Evolutionary conservation across 2,329 filamentous ascomycete species (phyloP).

Genomic region (Biscogniauxia sp.): DNA sequence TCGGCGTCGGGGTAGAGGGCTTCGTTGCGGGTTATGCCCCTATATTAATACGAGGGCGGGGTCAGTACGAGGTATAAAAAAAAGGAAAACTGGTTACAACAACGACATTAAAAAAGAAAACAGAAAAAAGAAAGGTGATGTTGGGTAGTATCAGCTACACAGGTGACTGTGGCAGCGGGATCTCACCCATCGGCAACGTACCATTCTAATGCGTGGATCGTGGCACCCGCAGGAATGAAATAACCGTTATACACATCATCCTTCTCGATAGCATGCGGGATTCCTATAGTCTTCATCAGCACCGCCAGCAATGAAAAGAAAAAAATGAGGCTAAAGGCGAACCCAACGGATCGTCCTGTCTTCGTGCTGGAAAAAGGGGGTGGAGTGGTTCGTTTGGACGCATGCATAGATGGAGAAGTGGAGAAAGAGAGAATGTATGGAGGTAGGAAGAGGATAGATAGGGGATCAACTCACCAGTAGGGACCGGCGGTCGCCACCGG

Average conservation of each 20-base stretch:
- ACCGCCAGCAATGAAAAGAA: no score
- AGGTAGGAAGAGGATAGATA: no score
- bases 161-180: background rate
- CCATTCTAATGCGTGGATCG: conserved; percentile 53
- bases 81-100: no score
- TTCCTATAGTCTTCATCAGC: conserved; percentile 30
- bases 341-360: no score
- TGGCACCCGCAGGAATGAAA: conserved; percentile 50
- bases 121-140: no score
- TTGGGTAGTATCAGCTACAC: no score
- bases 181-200: conserved; percentile 24
- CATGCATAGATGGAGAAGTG: no score
- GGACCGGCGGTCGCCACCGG: conserved; percentile 54
- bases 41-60: conserved; percentile 28
- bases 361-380: no score
- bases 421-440: no score
- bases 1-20: conserved; percentile 37
- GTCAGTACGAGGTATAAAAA: background rate
- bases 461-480: conserved; percentile 40
- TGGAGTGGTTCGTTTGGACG: no score
- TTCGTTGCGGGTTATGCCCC: conserved; percentile 46
- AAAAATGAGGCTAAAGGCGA: no score
- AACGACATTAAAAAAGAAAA: no score
- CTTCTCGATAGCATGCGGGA: conserved; percentile 49
- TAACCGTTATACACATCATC: conserved; percentile 53